Percentiles rank a stretch among this genome's conserved stretches.
These are phyloP conservation scores for Prunus mume DNA, from an alignment of 306 rosid species.

Conservation along the genomic window DNA sequence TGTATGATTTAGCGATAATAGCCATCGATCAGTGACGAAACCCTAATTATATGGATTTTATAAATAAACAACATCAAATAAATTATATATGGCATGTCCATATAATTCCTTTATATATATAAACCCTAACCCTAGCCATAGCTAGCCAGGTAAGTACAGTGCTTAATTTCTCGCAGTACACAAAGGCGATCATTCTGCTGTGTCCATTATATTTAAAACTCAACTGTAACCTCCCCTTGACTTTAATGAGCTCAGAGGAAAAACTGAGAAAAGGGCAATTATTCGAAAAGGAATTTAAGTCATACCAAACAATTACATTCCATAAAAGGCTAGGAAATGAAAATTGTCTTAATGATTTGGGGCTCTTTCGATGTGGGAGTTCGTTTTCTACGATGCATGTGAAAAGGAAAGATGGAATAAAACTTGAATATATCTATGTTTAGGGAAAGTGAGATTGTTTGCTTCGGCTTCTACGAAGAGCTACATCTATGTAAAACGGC, in stretches of 20 bases:
- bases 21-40: slow-evolving; percentile 20
- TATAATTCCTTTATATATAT: slow-evolving; percentile 21
- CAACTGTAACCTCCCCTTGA: slow-evolving; percentile 15
- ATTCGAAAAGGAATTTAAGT: slow-evolving; percentile 27
- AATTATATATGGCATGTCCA: neutral
- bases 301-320: slow-evolving; percentile 39
- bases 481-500: slow-evolving; percentile 37
- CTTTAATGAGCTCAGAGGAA: slow-evolving; percentile 32
- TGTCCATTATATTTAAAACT: neutral
- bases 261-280: slow-evolving; percentile 27
- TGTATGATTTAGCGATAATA: neutral
- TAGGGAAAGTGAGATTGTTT: slow-evolving; percentile 35
- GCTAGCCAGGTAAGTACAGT: slow-evolving; percentile 1
- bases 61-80: neutral
- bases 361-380: slow-evolving; percentile 23
- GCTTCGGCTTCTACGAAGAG: slow-evolving; percentile 36
- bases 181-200: slow-evolving; percentile 35
- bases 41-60: neutral
- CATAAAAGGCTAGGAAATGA: slow-evolving; percentile 27
- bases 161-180: slow-evolving; percentile 36
- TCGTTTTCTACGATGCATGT: slow-evolving; percentile 47
- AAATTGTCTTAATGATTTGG: slow-evolving; percentile 36
- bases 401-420: slow-evolving; percentile 31
- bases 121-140: slow-evolving; percentile 42
- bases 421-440: neutral